A percentile compares a stretch with the other conserved stretches of the same genome.
phyloP scores from a whole-genome alignment of 139 green algal species.

The Chlamydomonas sp. region DNA sequence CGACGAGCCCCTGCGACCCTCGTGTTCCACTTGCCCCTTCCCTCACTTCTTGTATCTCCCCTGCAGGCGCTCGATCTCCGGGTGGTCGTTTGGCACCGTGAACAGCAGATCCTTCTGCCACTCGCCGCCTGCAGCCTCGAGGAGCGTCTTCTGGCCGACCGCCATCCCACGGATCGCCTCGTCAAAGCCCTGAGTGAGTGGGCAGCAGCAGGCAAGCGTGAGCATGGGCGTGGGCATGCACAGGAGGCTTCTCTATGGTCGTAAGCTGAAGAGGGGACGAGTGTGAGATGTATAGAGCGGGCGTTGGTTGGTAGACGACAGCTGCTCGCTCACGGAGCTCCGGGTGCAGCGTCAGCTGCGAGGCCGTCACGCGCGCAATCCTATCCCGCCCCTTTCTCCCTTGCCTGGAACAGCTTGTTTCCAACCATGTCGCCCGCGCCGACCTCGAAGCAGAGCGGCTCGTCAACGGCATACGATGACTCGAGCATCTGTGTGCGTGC shows the following conservation, averaged over 20 bases:
- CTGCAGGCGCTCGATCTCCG: conserved; percentile 68
- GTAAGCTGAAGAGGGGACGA: too few relatives aligned
- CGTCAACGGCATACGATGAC: conserved; percentile 33
- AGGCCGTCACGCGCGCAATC: too few relatives aligned
- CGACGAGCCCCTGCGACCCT: too few relatives aligned
- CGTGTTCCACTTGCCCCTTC: too few relatives aligned
- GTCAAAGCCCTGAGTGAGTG: conserved; percentile 79
- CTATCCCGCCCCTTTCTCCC: too few relatives aligned
- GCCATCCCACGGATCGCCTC: conserved; percentile 64
- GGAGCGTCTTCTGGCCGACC: conserved; percentile 44
- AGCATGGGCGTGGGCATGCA: neutral
- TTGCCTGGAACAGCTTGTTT: conserved; percentile 74
- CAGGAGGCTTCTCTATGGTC: too few relatives aligned
- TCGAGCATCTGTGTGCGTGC: conserved; percentile 28
- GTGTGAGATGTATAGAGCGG: neutral
- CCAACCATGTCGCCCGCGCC: conserved; percentile 72
- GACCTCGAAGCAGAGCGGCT: conserved; percentile 75
- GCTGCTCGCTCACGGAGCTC: too few relatives aligned
- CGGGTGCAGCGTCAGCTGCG: too few relatives aligned
- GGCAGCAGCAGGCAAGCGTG: too few relatives aligned
- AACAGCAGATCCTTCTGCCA: conserved; percentile 80
- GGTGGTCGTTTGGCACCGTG: conserved; percentile 62
- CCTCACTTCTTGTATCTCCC: conserved; percentile 77
- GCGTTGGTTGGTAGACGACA: too few relatives aligned
- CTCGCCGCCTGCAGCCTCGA: conserved; percentile 56